These are phyloP conservation scores for Clonostachys solani DNA, from an alignment of 2,329 filamentous ascomycete genomes.

Conservation along the genomic window DNA sequence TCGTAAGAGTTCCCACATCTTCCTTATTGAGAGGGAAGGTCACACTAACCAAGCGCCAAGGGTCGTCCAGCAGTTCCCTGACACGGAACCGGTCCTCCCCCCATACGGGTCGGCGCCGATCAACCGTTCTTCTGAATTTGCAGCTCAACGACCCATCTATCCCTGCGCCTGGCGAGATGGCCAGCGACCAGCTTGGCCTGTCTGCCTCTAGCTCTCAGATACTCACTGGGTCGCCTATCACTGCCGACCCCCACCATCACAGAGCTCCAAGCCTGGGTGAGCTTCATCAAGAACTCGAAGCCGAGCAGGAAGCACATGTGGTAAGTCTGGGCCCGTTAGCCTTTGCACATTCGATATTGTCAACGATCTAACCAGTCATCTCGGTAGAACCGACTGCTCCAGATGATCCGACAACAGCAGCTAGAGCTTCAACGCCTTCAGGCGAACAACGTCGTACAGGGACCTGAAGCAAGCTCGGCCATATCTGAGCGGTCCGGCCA, in stretches of 20 bases:
- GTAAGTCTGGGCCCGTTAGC: constrained; percentile 32
- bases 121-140: constrained; percentile 68
- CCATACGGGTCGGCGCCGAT: constrained; percentile 55
- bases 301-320: constrained; percentile 75
- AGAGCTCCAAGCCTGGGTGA: constrained; percentile 70
- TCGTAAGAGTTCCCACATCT: constrained; percentile 29
- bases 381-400: constrained; percentile 65
- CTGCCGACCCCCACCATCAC: constrained; percentile 52
- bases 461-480: constrained; percentile 43
- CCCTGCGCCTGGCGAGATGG: constrained; percentile 67
- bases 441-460: constrained; percentile 30
- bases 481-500: constrained; percentile 38
- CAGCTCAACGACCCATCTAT: constrained; percentile 67
- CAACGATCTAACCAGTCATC: constrained; percentile 4
- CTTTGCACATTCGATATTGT: not conserved
- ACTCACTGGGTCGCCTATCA: constrained; percentile 41
- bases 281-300: constrained; percentile 74
- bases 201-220: constrained; percentile 35
- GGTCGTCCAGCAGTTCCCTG: constrained; percentile 49
- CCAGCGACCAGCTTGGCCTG: constrained; percentile 32
- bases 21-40: not conserved
- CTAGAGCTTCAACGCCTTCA: constrained; percentile 62
- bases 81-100: constrained; percentile 35
- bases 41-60: constrained; percentile 18
- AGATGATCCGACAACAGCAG: constrained; percentile 74